Evolutionary conservation across 495 filamentous ascomycete genomes (phyloP).

Genomic region (Neurospora terricola): DNA sequence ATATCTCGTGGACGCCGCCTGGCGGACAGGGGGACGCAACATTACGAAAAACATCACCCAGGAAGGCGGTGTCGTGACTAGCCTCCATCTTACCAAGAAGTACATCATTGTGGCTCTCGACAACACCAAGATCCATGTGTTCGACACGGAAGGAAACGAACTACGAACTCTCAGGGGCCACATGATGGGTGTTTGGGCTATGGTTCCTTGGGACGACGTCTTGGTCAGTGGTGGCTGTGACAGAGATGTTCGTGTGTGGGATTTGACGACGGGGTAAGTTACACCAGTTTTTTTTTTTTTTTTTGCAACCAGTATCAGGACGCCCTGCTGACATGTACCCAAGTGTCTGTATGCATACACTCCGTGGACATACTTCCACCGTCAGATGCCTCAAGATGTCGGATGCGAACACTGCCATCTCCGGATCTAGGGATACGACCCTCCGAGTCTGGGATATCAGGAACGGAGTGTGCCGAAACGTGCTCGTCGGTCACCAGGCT

Average conservation of each 20-base stretch:
- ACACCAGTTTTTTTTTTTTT: not conserved
- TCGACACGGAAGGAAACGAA: constrained; percentile 79
- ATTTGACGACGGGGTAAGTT: constrained; percentile 85
- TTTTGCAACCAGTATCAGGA: not conserved
- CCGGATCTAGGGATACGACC: constrained; percentile 90
- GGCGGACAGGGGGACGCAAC: constrained; percentile 77
- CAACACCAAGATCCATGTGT: constrained; percentile 97
- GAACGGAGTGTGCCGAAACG: constrained; percentile 76
- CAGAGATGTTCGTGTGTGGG: constrained; percentile 93
- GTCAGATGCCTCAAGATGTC: constrained; percentile 98
- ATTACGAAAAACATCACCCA: constrained; percentile 79
- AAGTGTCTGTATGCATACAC: constrained; percentile 64
- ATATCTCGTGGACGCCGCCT: constrained; percentile 94
- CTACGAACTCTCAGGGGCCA: constrained; percentile 88
- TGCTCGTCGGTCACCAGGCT: constrained; percentile 92
- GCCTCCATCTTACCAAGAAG: constrained; percentile 83
- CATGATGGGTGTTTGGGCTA: constrained; percentile 99
- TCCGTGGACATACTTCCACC: constrained; percentile 91
- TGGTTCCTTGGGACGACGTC: constrained; percentile 96
- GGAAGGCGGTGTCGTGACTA: constrained; percentile 94
- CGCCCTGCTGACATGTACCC: constrained; percentile 9
- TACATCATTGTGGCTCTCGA: constrained; percentile 97
- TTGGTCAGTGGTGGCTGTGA: constrained; percentile 96
- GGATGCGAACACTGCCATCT: constrained; percentile 84
- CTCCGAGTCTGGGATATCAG: constrained; percentile 90